Evolutionary conservation across 495 filamentous ascomycete genomes (phyloP), one percentile per base, ranked within the genome.

Genomic region (Jackrogersella multiformis): DNA sequence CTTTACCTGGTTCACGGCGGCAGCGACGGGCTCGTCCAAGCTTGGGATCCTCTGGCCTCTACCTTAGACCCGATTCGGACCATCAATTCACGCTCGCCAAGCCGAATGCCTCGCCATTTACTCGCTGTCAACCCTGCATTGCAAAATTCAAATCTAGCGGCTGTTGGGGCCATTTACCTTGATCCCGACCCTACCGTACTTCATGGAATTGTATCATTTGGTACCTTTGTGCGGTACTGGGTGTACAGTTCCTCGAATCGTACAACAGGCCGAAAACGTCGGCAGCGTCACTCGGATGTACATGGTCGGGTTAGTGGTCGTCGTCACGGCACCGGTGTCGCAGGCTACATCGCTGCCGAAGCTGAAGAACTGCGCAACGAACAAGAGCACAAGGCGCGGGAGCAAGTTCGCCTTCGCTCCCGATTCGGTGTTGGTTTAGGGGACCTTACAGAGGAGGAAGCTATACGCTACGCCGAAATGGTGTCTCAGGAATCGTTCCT

Each of bases 1-100:
- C 82, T 98, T 6, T 93, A 94, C 70, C 77, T 99, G 23, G 89
- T 97, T 1, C 92, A 97, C 75, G 95, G 95, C 24, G 95, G 95
- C 41, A 96, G 91, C 66, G 95, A 99, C 75, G 94, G 95, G 8
- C 86, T 98, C 6, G 94, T 98, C 6, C 95, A 98, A 73, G 91
- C 92, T 5, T 99, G 96, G 96, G 95, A 99, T 81, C 93, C 92
- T 18, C 79, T 99, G 21, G 92, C 90, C 1, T 98, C 95, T 0
- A 90, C 85, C 5, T 79, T 85, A 8, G 85, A 88, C 21, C 93
- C 94, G 0, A 86, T 98, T 62, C 88, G 93, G 18, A 97, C 93
- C 3, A 84, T 99, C 53, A 95, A 96, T 63, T 94, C 93, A 0
- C 89, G 92, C 8, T 95, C 96, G 70, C 90, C 91, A 0, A 87